These are phyloP conservation scores for Phytopythium chamaehyphon DNA, from an alignment of 352 stramenopile genomes.

Conservation along the genomic window DNA sequence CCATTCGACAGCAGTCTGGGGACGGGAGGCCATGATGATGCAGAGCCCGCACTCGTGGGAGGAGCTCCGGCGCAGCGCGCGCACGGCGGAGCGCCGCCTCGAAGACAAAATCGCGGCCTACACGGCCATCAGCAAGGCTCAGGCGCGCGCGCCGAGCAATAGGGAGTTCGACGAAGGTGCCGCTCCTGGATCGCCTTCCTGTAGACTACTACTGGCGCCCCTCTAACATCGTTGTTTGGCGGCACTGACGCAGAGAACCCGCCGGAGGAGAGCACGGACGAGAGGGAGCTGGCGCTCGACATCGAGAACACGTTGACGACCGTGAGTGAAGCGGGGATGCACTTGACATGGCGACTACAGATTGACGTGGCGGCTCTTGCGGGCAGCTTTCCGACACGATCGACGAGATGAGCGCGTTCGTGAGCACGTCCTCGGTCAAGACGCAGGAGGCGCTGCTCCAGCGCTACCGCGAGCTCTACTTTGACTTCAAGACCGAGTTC, in stretches of 20 bases:
- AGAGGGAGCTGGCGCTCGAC: conserved; percentile 62
- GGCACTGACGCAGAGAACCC: conserved; percentile 51
- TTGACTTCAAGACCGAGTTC: conserved; percentile 95
- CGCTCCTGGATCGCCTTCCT: not conserved
- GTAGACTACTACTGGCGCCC: not conserved
- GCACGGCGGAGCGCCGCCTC: conserved; percentile 66
- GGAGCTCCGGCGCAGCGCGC: conserved; percentile 62
- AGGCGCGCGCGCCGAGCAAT: conserved; percentile 17
- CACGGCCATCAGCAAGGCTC: conserved; percentile 48
- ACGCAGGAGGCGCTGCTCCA: conserved; percentile 89
- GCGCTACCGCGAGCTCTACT: conserved; percentile 95
- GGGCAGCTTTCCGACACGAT: conserved; percentile 77
- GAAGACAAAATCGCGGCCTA: conserved; percentile 82
- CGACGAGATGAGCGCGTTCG: conserved; percentile 79
- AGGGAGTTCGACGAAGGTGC: conserved; percentile 64
- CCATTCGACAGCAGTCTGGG: too few relatives aligned
- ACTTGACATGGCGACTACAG: not conserved
- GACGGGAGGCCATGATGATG: conserved; percentile 73
- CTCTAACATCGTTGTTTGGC: too few relatives aligned
- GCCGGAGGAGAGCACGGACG: conserved; percentile 40
- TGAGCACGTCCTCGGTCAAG: conserved; percentile 68
- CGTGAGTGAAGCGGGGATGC: conserved; percentile 26
- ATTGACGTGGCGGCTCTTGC: not conserved
- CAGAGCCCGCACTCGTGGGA: conserved; percentile 67
- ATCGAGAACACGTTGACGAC: conserved; percentile 72